Evolutionary conservation across 2,329 filamentous ascomycete genomes (phyloP).

Genomic region (Alternaria tenuissima): DNA sequence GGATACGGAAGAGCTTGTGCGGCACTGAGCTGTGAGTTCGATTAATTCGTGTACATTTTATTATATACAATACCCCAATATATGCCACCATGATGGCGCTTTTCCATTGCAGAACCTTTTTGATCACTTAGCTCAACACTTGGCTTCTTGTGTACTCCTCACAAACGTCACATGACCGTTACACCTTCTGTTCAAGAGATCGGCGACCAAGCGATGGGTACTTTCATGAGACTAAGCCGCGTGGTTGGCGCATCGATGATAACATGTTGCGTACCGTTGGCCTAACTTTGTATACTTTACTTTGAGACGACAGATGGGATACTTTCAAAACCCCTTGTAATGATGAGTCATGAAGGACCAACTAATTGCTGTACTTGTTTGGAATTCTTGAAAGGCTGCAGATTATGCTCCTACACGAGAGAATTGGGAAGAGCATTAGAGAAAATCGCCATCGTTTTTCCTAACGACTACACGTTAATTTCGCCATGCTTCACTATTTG

Average conservation of each 20-base stretch:
- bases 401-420: neutral
- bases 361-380: neutral
- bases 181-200: no score
- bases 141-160: neutral
- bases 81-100: neutral
- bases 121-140: neutral
- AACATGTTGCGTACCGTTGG: no score
- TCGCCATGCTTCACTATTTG: neutral
- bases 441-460: neutral
- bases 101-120: neutral
- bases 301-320: no score
- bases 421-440: neutral
- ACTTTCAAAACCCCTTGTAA: no score
- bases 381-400: neutral
- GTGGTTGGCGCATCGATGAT: no score
- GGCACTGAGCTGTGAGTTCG: neutral
- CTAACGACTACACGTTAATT: neutral
- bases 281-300: no score
- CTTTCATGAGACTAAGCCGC: no score
- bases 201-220: no score
- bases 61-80: constrained; percentile 10
- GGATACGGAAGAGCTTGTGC: neutral
- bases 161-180: rapidly evolving
- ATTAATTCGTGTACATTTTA: constrained; percentile 2
- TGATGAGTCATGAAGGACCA: no score